Evolutionary conservation across 106 monocot species (phyloP).

Genomic region (Apostasia ramifera): DNA sequence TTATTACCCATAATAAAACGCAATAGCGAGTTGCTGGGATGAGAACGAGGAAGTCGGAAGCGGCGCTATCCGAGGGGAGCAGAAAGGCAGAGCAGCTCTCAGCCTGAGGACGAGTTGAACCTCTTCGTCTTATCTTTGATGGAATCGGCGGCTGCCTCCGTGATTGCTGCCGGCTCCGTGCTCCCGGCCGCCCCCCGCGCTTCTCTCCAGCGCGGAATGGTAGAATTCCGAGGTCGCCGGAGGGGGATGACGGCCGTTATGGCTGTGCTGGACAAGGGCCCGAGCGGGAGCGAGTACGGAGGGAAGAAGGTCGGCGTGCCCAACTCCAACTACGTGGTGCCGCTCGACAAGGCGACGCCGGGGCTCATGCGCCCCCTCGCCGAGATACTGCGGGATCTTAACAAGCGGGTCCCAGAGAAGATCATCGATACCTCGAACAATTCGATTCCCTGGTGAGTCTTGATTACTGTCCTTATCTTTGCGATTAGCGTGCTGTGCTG

Average conservation of each 20-base stretch:
- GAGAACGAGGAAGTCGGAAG: no score
- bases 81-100: no score
- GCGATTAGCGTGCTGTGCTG: no score
- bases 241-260: not conserved
- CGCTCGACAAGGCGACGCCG: slow-evolving; percentile 54
- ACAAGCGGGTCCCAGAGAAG: slow-evolving; percentile 75
- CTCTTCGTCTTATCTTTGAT: not conserved
- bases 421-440: slow-evolving; percentile 42
- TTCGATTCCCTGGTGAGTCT: slow-evolving; percentile 14
- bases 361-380: slow-evolving; percentile 62
- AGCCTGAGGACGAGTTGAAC: no score
- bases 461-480: not conserved
- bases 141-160: not conserved
- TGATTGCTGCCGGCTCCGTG: not conserved
- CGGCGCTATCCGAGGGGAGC: no score
- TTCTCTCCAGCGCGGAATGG: not conserved
- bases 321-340: slow-evolving; percentile 81
- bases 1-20: no score
- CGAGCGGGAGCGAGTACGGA: not conserved
- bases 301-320: slow-evolving; percentile 14
- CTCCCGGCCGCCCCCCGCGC: not conserved
- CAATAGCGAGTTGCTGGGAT: no score
- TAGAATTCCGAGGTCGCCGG: not conserved
- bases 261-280: slow-evolving; percentile 1
- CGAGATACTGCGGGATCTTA: slow-evolving; percentile 88